Evolutionary conservation across 1,139 yeast genomes (phyloP), one percentile per base, ranked within the genome.

Genomic region (Yamadazyma kanchanaburiensis): DNA sequence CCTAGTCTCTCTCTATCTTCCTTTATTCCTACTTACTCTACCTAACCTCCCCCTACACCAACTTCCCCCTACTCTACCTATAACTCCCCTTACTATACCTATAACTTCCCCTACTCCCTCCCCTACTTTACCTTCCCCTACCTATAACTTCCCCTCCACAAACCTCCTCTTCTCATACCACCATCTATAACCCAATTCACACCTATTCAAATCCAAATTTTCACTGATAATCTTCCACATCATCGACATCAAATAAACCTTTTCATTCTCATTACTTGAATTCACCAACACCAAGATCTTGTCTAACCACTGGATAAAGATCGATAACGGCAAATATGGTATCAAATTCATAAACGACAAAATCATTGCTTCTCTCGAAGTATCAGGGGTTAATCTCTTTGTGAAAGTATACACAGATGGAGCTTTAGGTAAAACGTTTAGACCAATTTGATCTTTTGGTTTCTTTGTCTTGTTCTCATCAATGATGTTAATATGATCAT

Each of bases 111-210:
- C n/a, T n/a, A n/a, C n/a, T n/a, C n/a, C n/a, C n/a, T n/a, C n/a
- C n/a, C n/a, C 15, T 19, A 12, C 12, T 12, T 6, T 4, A 20
- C 22, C 22, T 22, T 13, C 22, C 12, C 6, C 25, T 15, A 5
- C 21, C n/a, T n/a, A n/a, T n/a, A n/a, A n/a, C n/a, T n/a, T n/a
- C n/a, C n/a, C n/a, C 4, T 15, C 30, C 4, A 27, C 34, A 8
- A 24, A 12, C 23, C 24, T 24, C 14, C 24, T 24, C 10, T 27
- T 17, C 14, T 38, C 38, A 40, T 74, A 77, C 83, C 84, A 83
- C 88, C 89, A 83, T 19, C 59, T 55, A 33, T 79, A 71, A 3
- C 81, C 91, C 22, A 78, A 44, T 31, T 74, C 79, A 4, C 81
- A 74, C 39, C 84, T 60, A 40, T 75, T 74, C 34, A 78, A 60